A percentile compares a stretch with the other conserved stretches of the same genome.
phyloP scores from a whole-genome alignment of 2,329 filamentous ascomycete genomes.

The Epichloe uncinata region DNA sequence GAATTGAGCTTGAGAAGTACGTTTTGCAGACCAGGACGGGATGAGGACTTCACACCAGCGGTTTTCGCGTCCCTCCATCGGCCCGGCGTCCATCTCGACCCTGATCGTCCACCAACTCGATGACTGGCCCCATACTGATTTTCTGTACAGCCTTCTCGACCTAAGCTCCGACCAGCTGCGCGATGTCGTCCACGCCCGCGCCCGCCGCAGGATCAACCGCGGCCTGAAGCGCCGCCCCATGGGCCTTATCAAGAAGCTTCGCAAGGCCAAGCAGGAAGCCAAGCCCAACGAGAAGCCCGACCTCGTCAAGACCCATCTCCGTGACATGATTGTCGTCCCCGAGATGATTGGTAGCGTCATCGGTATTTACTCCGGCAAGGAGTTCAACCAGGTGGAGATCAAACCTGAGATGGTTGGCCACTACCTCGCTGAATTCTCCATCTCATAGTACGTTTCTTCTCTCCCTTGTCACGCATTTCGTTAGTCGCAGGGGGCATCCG shows the following conservation, averaged over 20 bases:
- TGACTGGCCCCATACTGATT: constrained; percentile 8
- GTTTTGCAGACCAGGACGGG: constrained; percentile 24
- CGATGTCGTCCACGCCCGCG: constrained; percentile 98
- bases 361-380: constrained; percentile 99
- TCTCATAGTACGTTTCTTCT: constrained; percentile 76
- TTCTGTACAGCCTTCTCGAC: constrained; percentile 71
- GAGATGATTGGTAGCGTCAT: constrained; percentile 99
- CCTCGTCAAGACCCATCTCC: constrained; percentile 97
- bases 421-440: constrained; percentile 98
- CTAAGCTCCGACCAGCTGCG: constrained; percentile 97
- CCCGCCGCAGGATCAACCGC: constrained; percentile 97
- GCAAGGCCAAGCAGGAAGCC: constrained; percentile 97
- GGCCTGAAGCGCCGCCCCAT: constrained; percentile 99
- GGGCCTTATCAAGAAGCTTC: constrained; percentile 99
- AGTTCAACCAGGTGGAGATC: constrained; percentile 99
- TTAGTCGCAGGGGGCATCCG: no score
- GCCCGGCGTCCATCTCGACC: not conserved
- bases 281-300: constrained; percentile 99
- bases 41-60: not conserved
- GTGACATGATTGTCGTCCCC: constrained; percentile 99
- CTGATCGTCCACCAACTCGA: not conserved
- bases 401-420: constrained; percentile 99
- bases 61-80: not conserved
- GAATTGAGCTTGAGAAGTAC: constrained; percentile 98
- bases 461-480: no score